Conservation (phyloP, 1,139 yeast genomes). For the Sugiyamaella japonica region DNA sequence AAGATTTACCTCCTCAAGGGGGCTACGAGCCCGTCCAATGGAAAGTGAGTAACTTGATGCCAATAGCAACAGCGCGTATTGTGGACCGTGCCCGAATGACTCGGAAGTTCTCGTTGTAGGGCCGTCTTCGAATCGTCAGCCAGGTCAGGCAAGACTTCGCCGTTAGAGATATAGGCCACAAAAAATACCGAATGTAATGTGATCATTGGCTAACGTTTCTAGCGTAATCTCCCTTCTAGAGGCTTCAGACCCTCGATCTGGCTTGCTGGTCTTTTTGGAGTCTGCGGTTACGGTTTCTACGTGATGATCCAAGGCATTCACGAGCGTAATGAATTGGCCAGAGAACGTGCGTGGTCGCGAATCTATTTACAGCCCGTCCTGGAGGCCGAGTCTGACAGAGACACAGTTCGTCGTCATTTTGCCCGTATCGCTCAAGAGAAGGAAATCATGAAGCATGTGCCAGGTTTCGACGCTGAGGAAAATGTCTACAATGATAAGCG, state of each 20-base stretch:
- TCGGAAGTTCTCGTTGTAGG: background rate
- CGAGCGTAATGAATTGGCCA: constrained; percentile 69
- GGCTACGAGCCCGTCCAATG: constrained; percentile 88
- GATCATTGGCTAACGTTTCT: constrained; percentile 11
- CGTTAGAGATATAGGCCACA: too few species aligned
- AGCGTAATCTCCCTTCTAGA: constrained; percentile 76
- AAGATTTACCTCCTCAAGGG: constrained; percentile 85
- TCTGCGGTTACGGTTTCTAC: constrained; percentile 74
- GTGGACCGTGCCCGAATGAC: background rate
- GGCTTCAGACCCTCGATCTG: constrained; percentile 80
- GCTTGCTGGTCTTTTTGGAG: constrained; percentile 61
- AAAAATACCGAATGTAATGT: background rate
- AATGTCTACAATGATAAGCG: constrained; percentile 49
- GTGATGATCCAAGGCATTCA: constrained; percentile 64
- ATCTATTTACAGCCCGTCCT: constrained; percentile 71
- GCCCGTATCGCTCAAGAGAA: constrained; percentile 71
- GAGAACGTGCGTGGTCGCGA: constrained; percentile 80
- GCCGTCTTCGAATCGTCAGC: background rate
- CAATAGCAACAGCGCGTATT: too few species aligned
- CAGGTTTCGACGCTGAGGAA: constrained; percentile 57
- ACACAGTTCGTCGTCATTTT: constrained; percentile 67
- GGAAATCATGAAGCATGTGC: constrained; percentile 58
- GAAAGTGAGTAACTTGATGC: constrained; percentile 48
- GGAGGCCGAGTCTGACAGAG: constrained; percentile 82
- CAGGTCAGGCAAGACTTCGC: background rate